Conservation (phyloP, 345 rosid genomes). For the Populus simonii region DNA sequence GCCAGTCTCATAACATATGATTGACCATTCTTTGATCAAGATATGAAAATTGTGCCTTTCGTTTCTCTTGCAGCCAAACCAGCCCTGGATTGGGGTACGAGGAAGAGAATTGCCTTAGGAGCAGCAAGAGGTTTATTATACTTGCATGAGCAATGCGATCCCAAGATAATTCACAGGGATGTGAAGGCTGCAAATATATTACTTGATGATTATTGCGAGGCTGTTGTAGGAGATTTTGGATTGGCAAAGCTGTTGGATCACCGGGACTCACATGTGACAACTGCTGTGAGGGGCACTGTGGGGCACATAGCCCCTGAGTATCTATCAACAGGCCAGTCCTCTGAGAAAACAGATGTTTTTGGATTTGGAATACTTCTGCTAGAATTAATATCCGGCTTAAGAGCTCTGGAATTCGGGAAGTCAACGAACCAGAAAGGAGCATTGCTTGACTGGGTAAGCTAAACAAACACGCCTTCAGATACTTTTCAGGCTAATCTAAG, state of each 20-base stretch:
- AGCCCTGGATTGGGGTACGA: conserved; percentile 79
- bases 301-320: conserved; percentile 98
- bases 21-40: neutral
- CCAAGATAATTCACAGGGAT: conserved; percentile 92
- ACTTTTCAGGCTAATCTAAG: neutral
- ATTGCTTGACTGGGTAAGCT: conserved; percentile 82
- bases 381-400: conserved; percentile 70
- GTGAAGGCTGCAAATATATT: conserved; percentile 95
- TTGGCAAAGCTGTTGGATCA: conserved; percentile 92
- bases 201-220: conserved; percentile 80
- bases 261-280: conserved; percentile 81
- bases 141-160: conserved; percentile 95
- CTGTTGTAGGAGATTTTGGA: conserved; percentile 93
- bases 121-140: conserved; percentile 89
- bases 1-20: neutral
- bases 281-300: conserved; percentile 92
- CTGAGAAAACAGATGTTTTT: conserved; percentile 94
- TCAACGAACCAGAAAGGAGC: conserved; percentile 83
- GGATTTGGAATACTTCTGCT: conserved; percentile 90
- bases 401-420: conserved; percentile 86
- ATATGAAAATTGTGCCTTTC: no score
- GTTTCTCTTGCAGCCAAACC: conserved; percentile 59
- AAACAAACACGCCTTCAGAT: conserved; percentile 2
- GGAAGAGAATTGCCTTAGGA: conserved; percentile 84
- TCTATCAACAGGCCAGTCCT: conserved; percentile 90